Evolutionary conservation across 768 basidiomycete species (phyloP).

Genomic region (Daedaleopsis nitida): DNA sequence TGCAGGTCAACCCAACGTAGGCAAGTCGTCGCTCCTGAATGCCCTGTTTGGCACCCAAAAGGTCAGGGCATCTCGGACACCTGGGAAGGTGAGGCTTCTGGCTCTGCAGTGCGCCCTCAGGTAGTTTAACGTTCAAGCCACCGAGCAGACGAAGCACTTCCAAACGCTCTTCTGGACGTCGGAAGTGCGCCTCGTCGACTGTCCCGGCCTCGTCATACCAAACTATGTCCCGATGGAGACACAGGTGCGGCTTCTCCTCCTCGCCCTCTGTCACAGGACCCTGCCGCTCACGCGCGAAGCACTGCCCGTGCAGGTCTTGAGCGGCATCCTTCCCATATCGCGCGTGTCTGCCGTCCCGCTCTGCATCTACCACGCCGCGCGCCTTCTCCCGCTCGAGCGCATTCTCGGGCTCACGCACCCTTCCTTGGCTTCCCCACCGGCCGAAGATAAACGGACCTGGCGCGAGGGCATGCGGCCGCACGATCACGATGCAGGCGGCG

Average conservation of each 20-base stretch:
- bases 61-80: conserved; percentile 83
- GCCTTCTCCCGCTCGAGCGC: conserved; percentile 75
- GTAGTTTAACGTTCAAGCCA: not conserved
- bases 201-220: conserved; percentile 94
- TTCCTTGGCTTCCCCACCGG: conserved; percentile 27
- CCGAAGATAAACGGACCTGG: conserved; percentile 80
- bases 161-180: conserved; percentile 91
- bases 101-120: not conserved
- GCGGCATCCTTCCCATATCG: conserved; percentile 76
- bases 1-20: conserved; percentile 91
- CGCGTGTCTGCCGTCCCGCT: conserved; percentile 82
- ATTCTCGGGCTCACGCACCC: conserved; percentile 65
- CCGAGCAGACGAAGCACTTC: conserved; percentile 83
- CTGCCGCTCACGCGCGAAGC: conserved; percentile 4
- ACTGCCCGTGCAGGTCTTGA: conserved; percentile 52
- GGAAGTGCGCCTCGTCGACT: conserved; percentile 89
- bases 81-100: conserved; percentile 66
- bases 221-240: conserved; percentile 80
- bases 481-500: conserved; percentile 8
- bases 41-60: conserved; percentile 80
- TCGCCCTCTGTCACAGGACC: not conserved
- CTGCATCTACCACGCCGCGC: conserved; percentile 71
- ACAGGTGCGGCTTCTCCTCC: conserved; percentile 49
- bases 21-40: conserved; percentile 91
- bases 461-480: conserved; percentile 40